These are phyloP conservation scores for Ophiostoma pallidulum DNA, from an alignment of 2,329 filamentous ascomycete species.

Conservation along the genomic window DNA sequence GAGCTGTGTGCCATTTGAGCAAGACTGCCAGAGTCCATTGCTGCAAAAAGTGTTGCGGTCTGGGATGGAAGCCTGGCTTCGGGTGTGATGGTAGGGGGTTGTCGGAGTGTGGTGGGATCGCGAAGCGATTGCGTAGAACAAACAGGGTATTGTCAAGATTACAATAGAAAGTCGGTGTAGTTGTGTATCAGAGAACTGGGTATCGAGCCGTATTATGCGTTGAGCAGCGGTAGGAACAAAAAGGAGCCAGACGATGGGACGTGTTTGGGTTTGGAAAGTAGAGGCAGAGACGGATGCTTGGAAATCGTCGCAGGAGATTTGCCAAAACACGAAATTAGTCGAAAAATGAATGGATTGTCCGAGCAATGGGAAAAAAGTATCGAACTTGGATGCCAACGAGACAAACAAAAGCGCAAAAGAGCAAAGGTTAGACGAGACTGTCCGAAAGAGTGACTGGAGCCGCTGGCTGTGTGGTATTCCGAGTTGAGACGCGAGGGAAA, in stretches of 20 bases:
- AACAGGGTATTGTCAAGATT: neutral
- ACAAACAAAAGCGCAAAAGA: neutral
- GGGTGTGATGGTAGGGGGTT: too few relatives aligned
- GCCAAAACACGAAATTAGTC: too few relatives aligned
- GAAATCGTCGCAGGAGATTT: too few relatives aligned
- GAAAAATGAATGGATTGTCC: slow-evolving; percentile 1
- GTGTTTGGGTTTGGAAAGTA: too few relatives aligned
- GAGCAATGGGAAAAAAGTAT: slow-evolving; percentile 6
- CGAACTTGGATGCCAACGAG: slow-evolving; percentile 1
- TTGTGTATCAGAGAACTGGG: neutral
- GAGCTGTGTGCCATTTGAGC: slow-evolving; percentile 96
- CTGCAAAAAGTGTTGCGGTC: too few relatives aligned
- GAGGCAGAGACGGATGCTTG: too few relatives aligned
- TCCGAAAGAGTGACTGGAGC: neutral
- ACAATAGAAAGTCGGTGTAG: neutral
- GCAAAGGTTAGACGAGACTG: neutral
- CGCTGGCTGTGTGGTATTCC: slow-evolving; percentile 5
- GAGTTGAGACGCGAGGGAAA: neutral
- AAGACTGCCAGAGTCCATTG: slow-evolving; percentile 95
- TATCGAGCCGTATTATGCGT: slow-evolving; percentile 8
- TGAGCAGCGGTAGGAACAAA: neutral
- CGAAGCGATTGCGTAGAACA: neutral
- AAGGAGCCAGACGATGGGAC: slow-evolving; percentile 7
- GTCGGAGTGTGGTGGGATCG: too few relatives aligned
- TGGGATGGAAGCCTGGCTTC: too few relatives aligned